These are phyloP conservation scores for Achaetomiella virescens DNA, from an alignment of 495 filamentous ascomycete species.

Conservation along the genomic window DNA sequence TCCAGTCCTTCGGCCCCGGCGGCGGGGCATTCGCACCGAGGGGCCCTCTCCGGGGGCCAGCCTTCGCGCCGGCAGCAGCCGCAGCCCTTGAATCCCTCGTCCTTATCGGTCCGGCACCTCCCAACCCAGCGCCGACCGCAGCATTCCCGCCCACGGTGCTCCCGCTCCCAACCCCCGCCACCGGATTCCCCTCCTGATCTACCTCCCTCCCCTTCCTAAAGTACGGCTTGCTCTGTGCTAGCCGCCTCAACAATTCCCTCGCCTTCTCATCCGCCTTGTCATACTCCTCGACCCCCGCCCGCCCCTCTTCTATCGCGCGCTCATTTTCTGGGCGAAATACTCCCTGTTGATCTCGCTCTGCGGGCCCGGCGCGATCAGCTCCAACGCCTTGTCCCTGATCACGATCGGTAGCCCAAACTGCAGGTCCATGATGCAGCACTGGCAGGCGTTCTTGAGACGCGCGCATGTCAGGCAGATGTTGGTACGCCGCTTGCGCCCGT, in stretches of 20 bases:
- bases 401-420: slow-evolving; percentile 90
- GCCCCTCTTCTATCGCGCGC: slow-evolving; percentile 85
- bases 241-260: slow-evolving; percentile 71
- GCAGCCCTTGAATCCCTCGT: slow-evolving; percentile 55
- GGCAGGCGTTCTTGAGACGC: slow-evolving; percentile 93
- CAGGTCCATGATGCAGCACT: slow-evolving; percentile 97
- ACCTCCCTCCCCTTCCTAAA: slow-evolving; percentile 74
- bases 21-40: slow-evolving; percentile 65
- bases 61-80: slow-evolving; percentile 40
- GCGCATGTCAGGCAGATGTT: slow-evolving; percentile 94
- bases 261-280: slow-evolving; percentile 97
- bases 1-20: slow-evolving; percentile 71
- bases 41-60: slow-evolving; percentile 43
- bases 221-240: slow-evolving; percentile 91
- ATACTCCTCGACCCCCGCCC: slow-evolving; percentile 71
- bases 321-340: slow-evolving; percentile 98
- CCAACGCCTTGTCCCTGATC: slow-evolving; percentile 92
- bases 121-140: slow-evolving; percentile 39
- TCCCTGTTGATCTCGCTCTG: slow-evolving; percentile 88
- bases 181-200: slow-evolving; percentile 47
- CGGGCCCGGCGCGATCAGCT: slow-evolving; percentile 92
- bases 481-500: slow-evolving; percentile 79
- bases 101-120: slow-evolving; percentile 62
- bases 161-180: slow-evolving; percentile 23
- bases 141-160: slow-evolving; percentile 39